These are phyloP conservation scores for Vachellia collinsii DNA, from an alignment of 306 rosid genomes.

Conservation along the genomic window DNA sequence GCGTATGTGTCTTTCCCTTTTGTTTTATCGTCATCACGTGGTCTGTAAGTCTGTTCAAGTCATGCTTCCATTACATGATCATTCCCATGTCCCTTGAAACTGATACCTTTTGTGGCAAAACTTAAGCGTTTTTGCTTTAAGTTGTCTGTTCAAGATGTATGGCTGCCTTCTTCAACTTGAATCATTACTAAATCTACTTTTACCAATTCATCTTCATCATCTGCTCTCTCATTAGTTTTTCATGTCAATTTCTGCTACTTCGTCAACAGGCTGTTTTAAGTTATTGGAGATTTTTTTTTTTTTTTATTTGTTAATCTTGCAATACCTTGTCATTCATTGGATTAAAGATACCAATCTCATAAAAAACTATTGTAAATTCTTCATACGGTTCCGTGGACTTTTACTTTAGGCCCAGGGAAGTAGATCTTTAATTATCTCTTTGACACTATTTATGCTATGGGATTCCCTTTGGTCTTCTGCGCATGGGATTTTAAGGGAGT, in stretches of 20 bases:
- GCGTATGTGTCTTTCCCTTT: constrained; percentile 49
- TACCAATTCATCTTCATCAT: not conserved
- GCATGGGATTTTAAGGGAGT: not conserved
- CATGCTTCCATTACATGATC: not conserved
- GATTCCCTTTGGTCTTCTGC: not conserved
- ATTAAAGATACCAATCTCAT: not conserved
- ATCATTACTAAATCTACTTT: not conserved
- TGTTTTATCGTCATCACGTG: constrained; percentile 21
- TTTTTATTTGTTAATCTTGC: too few relatives aligned
- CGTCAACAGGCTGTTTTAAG: not conserved
- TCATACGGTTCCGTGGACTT: not conserved
- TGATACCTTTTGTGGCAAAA: not conserved
- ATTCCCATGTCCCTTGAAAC: constrained; percentile 1
- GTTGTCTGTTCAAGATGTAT: not conserved
- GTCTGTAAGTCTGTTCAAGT: not conserved
- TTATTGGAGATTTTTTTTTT: not conserved
- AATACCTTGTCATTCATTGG: not conserved
- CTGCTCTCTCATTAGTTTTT: not conserved
- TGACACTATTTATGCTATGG: not conserved
- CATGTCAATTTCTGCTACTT: not conserved
- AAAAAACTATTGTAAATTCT: not conserved
- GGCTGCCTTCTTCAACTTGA: not conserved
- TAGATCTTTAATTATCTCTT: not conserved
- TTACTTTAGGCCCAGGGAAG: not conserved
- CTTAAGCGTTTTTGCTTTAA: not conserved